phyloP scores from a whole-genome alignment of 345 rosid genomes.

The Laguncularia racemosa region DNA sequence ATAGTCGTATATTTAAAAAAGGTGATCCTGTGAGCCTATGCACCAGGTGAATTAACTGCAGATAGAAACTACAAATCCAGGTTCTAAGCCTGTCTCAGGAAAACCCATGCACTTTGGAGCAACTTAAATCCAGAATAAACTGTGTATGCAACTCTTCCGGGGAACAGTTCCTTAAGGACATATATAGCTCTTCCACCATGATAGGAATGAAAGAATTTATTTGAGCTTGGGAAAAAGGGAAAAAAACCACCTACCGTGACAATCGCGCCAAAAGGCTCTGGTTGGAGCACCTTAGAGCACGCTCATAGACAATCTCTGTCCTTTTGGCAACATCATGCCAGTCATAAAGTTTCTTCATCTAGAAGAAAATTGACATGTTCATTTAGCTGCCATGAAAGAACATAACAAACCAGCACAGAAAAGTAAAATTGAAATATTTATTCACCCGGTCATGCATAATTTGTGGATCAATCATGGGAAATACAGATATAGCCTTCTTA shows the following conservation, averaged over 20 bases:
- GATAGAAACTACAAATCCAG: too few species aligned
- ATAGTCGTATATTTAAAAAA: neutral
- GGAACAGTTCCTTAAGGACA: neutral
- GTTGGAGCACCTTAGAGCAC: conserved; percentile 62
- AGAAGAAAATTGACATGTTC: conserved; percentile 2
- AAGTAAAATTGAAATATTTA: neutral
- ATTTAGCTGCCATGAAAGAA: neutral
- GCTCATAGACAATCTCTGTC: conserved; percentile 82
- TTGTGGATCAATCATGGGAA: conserved; percentile 77
- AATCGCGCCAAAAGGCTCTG: conserved; percentile 56
- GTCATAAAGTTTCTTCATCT: conserved; percentile 82
- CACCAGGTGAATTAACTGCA: too few species aligned
- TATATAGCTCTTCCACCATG: neutral
- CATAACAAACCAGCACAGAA: neutral
- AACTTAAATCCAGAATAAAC: too few species aligned
- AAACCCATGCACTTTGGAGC: too few species aligned
- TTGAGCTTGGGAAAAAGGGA: neutral
- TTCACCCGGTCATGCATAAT: conserved; percentile 84
- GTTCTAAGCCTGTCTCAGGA: too few species aligned
- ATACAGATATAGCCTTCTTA: conserved; percentile 65
- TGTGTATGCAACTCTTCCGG: too few species aligned
- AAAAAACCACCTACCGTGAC: conserved; percentile 36
- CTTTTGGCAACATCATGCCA: conserved; percentile 97
- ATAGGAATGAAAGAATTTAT: neutral
- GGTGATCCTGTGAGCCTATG: too few species aligned